Base-by-base conservation (phyloP, 2,329 filamentous ascomycete species). In the Colletotrichum tropicicola region DNA sequence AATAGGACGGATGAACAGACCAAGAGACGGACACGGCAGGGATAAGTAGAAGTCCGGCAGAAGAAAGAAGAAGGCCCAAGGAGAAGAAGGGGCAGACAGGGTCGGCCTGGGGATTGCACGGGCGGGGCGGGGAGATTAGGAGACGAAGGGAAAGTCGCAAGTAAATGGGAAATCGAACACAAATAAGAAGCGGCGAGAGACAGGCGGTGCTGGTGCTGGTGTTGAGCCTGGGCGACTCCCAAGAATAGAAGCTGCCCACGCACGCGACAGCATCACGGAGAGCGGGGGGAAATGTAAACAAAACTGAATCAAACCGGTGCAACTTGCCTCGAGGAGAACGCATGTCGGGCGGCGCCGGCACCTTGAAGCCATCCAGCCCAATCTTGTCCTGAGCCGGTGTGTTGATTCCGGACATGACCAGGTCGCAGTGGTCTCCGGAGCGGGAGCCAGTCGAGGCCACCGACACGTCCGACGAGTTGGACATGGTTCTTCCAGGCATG, bases 381-480 rank as follows among this genome's bases (percentile, higher is more conserved):
- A 64, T 43, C 28, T 57, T 58, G 41, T 70, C 66, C 13, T 51
- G 30, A 25, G 47, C 47, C 12, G 68, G 68, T n/a, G 68, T 70
- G 51, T 69, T 68, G 15, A 65, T 37, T 25, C 75, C 74, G 30
- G 79, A 81, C 67, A 80, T 75, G 53, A 75, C 64, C 43, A 79
- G 73, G 30, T 79, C 77, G 43, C 73, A 69, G 15, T 67, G 62
- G 32, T 71, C 68, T 35, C 70, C 70, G 21, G 68, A 64, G 15
- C 71, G 70, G n/a, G 66, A 60, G 12, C 71, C 72, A 30, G 75
- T 77, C 69, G 73, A 75, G 59, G 76, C 69, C 17, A 73, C 74
- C 21, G 80, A 82, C n/a, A 77, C 68, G 45, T 83, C 81, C 41
- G 83, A 83, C 12, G 82, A 83, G 70, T 76, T 81, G 58, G 84